phyloP scores from a whole-genome alignment of 192 early-diverging fungal species.

The Linnemannia elongata region DNA sequence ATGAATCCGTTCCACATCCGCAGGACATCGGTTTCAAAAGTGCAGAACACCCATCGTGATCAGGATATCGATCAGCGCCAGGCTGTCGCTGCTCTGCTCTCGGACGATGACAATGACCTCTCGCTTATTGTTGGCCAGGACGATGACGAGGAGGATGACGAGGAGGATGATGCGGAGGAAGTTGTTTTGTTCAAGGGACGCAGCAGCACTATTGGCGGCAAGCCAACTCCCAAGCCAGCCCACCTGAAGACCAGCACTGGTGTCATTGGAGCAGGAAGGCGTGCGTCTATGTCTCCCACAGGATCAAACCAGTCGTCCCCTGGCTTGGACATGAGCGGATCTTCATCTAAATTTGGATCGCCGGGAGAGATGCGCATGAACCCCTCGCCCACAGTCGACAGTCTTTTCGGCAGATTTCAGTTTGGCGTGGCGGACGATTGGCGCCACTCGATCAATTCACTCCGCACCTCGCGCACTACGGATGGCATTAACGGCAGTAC shows the following conservation, averaged over 20 bases:
- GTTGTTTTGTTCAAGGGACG: slow-evolving; percentile 61
- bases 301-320: slow-evolving; percentile 48
- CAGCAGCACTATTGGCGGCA: slow-evolving; percentile 26
- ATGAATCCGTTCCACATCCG: slow-evolving; percentile 33
- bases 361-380: not conserved
- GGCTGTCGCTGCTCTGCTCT: slow-evolving; percentile 43
- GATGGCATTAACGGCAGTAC: not conserved
- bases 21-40: not conserved
- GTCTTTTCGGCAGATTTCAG: slow-evolving; percentile 50
- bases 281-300: slow-evolving; percentile 38
- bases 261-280: slow-evolving; percentile 45
- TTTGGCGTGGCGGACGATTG: slow-evolving; percentile 52
- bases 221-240: slow-evolving; percentile 44
- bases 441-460: slow-evolving; percentile 43
- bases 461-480: slow-evolving; percentile 29
- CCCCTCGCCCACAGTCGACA: slow-evolving; percentile 41
- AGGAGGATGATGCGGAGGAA: slow-evolving; percentile 58
- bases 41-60: not conserved
- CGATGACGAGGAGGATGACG: slow-evolving; percentile 44
- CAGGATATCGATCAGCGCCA: slow-evolving; percentile 38
- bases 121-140: slow-evolving; percentile 49
- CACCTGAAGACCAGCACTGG: slow-evolving; percentile 45
- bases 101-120: slow-evolving; percentile 51
- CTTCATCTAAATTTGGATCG: slow-evolving; percentile 1
- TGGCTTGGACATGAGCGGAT: slow-evolving; percentile 31